Evolutionary conservation across 495 filamentous ascomycete genomes (phyloP), one percentile per base, ranked within the genome.

Genomic region (Hypoxylon intermedium): DNA sequence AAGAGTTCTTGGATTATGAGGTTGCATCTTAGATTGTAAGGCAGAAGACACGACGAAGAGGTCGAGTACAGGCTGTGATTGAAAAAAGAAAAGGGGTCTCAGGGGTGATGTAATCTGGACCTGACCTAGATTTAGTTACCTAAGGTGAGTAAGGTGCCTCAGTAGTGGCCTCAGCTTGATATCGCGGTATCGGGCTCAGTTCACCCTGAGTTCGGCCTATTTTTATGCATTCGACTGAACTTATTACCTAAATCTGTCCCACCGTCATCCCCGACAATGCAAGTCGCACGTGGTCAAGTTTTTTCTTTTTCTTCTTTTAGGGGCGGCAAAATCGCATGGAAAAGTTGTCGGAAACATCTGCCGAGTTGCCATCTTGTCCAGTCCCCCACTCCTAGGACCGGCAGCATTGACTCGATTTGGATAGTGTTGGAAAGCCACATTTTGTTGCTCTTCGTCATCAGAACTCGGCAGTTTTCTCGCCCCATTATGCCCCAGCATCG

Each of bases 351-450:
- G 11, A 24, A 24, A 51, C 62, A 65, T 65, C 62, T 65, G 62
- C 62, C 62, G 62, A 60, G 40, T 46, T 42, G 33, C n/a, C 40
- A 41, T 59, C 24, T 36, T 45, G 30, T 56, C 38, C 47, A 23
- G 44, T 65, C 62, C 46, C 62, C 62, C 52, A 55, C 16, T 41
- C 51, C 21, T 45, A 9, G 38, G 36, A 55, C 41, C 55, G 60
- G 62, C 51, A n/a, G n/a, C 46, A 30, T 60, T 44, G 45, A 45
- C 62, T 65, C 62, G 50, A 65, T 65, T 52, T 42, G 62, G 62
- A 57, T 60, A 60, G 58, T 47, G 40, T 19, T 45, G n/a, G 23
- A 60, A 44, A 60, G 37, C 46, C 52, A 55, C 46, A 52, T 48
- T 38, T 26, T 42, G 20, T 36, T 60, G 50, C 26, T 28, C 45